These are phyloP conservation scores for Ilyonectria sp. DNA, from an alignment of 2,329 filamentous ascomycete species.

Conservation along the genomic window DNA sequence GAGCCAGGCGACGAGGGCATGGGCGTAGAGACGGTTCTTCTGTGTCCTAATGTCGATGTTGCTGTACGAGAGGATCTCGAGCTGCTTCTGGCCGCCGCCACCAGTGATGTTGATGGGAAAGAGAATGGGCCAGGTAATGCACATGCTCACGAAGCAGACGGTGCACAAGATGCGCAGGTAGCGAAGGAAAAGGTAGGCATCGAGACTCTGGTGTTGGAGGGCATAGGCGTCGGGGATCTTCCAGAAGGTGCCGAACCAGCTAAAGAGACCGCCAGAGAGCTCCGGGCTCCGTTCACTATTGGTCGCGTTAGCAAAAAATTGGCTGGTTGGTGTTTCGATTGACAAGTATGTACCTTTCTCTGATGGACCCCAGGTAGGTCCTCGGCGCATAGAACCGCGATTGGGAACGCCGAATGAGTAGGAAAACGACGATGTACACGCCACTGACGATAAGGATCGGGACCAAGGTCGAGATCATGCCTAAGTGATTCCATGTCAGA, in stretches of 20 bases:
- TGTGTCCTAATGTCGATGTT: constrained; percentile 66
- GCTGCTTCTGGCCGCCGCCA: constrained; percentile 73
- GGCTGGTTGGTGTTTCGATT: background rate
- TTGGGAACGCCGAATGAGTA: constrained; percentile 63
- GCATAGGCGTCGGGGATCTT: constrained; percentile 81
- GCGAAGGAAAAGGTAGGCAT: constrained; percentile 89
- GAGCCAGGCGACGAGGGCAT: constrained; percentile 84
- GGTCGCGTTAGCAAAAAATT: constrained; percentile 31
- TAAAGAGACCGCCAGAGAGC: constrained; percentile 70
- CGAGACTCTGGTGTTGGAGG: constrained; percentile 89
- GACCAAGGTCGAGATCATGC: constrained; percentile 66
- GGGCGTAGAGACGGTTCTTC: constrained; percentile 81
- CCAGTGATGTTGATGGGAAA: constrained; percentile 90
- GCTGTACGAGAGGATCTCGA: constrained; percentile 64
- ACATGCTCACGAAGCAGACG: constrained; percentile 85
- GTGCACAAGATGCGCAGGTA: constrained; percentile 84
- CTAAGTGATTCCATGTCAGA: constrained; percentile 36
- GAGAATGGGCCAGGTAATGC: constrained; percentile 88
- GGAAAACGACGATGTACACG: constrained; percentile 67
- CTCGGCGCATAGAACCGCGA: constrained; percentile 71
- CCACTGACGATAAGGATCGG: constrained; percentile 65
- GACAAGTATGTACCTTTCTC: constrained; percentile 60
- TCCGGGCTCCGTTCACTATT: constrained; percentile 69
- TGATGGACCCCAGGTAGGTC: constrained; percentile 64
- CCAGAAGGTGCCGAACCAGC: constrained; percentile 75